Evolutionary conservation across 2,329 filamentous ascomycete species (phyloP), one percentile per base, ranked within the genome.

Genomic region (Cordyceps javanica): DNA sequence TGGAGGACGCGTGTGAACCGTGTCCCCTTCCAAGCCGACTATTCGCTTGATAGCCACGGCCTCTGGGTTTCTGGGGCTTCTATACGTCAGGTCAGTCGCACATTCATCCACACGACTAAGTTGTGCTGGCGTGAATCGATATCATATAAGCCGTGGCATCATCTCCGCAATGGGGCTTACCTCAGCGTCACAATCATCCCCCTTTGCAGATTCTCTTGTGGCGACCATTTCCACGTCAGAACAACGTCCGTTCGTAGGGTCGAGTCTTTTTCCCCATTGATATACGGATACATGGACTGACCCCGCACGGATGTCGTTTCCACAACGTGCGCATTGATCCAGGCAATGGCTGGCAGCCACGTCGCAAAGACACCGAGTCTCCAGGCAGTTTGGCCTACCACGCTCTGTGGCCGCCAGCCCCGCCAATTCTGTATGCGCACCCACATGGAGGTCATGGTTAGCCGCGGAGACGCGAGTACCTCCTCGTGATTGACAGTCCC

Each of bases 31-130:
- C 4, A 97, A 67, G 0, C 83, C 94, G 26, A 97, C 79, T 11
- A 99, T 81, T 41, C 94, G 81, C 75, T 99, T 99, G 34, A 97
- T 83, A 0, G 84, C 84, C 42, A 86, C 76, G 23, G 81, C 77
- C 30, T 90, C 83, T 0, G 91, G 88, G 60, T 88, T 80, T 14
- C 79, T 73, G 0, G 92, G 91, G 50, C 84, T 90, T 68, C 88
- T 91, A 62, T 59, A 25, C 34, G 21, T 19, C 46, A 42, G n/a
- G 28, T 57, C n/a, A 57, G 54, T 10, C 16, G 9, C 16, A 2
- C 21, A 9, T 16, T 25, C 28, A 49, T 36, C 26, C 14, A 49
- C 60, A 52, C 32, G 55, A 57, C 2, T 60, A 14, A 38, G 30
- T 45, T 21, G 5, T 4, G 14, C 13, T 16, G 11, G 16, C 9